Evolutionary conservation across 805 yeast genomes (phyloP), one percentile per base, ranked within the genome.

Genomic region (Yarrowia deformans): DNA sequence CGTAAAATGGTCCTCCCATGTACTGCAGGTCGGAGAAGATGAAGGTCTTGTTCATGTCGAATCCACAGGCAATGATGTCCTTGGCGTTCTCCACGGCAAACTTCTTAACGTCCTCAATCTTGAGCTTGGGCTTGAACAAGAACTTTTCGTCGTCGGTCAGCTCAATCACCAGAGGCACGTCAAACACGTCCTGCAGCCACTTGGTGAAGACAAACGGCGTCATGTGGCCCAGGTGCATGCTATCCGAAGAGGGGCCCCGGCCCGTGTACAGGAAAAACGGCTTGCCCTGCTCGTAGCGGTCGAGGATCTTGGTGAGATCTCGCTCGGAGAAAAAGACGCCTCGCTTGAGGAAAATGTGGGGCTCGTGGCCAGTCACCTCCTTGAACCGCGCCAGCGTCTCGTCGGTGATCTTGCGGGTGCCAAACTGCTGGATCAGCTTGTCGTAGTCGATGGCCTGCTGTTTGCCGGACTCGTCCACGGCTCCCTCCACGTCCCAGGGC

Each of bases 401-500:
- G 58, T 82, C 79, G 10, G 86, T 82, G 74, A 95, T 88, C 63
- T 84, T 81, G 71, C 82, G 87, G 45, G 98, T 93, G 74, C 99
- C 99, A 75, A 95, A 95, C 77, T 90, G 91, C 72, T 83, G 82
- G 74, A 92, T 90, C 73, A 95, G 83, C 80, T 92, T 92, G 70
- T 91, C 94, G 77, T 95, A 95, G 81, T 95, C 97, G 73, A 95
- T 93, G 35, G 87, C 93, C 78, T 90, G 93, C n/a, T 90, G 86
- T 74, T 89, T 83, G 68, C 99, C 99, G 6, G 50, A 43, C 75
- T 93, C 97, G 70, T 92, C 97, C 58, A 94, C 96, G 2, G 98
- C 98, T 70, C 98, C 99, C 79, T 91, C 97, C 39, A 95, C 99
- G 78, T 95, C 99, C 99, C 99, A 95, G 61, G 99, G 99, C 0